phyloP scores from a whole-genome alignment of 495 filamentous ascomycete genomes.

The Aspergillus steynii region DNA sequence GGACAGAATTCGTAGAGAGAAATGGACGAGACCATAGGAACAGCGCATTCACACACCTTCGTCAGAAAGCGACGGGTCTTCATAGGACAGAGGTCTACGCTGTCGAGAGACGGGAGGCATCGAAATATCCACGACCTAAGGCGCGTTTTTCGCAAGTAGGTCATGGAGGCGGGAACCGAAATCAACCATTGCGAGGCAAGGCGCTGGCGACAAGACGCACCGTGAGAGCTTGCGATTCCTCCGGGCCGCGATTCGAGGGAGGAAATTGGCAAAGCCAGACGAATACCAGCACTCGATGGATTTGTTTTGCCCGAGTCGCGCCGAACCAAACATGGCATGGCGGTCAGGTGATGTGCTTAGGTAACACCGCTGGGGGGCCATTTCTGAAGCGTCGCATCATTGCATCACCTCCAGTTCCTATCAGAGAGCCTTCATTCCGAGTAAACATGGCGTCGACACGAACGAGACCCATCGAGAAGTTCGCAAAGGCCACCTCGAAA shows the following conservation, averaged over 20 bases:
- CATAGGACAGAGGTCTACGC: slow-evolving; percentile 50
- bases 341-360: slow-evolving; percentile 21
- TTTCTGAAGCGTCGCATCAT: background rate
- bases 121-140: slow-evolving; percentile 54
- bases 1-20: background rate
- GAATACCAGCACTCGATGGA: slow-evolving; percentile 7
- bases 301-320: slow-evolving; percentile 24
- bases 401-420: background rate
- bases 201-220: slow-evolving; percentile 13
- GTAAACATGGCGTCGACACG: slow-evolving; percentile 18
- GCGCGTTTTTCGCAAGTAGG: slow-evolving; percentile 52
- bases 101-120: slow-evolving; percentile 58
- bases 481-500: slow-evolving; percentile 78
- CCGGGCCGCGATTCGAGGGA: slow-evolving; percentile 17
- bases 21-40: background rate
- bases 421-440: background rate
- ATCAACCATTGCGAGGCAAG: slow-evolving; percentile 45
- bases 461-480: slow-evolving; percentile 79
- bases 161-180: slow-evolving; percentile 51
- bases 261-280: slow-evolving; percentile 2
- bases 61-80: slow-evolving; percentile 57
- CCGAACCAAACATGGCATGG: slow-evolving; percentile 13
- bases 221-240: slow-evolving; percentile 11
- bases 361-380: background rate
- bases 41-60: slow-evolving; percentile 48